Evolutionary conservation across 306 rosid species (phyloP), one percentile per base, ranked within the genome.

Genomic region (Lupinus albus): DNA sequence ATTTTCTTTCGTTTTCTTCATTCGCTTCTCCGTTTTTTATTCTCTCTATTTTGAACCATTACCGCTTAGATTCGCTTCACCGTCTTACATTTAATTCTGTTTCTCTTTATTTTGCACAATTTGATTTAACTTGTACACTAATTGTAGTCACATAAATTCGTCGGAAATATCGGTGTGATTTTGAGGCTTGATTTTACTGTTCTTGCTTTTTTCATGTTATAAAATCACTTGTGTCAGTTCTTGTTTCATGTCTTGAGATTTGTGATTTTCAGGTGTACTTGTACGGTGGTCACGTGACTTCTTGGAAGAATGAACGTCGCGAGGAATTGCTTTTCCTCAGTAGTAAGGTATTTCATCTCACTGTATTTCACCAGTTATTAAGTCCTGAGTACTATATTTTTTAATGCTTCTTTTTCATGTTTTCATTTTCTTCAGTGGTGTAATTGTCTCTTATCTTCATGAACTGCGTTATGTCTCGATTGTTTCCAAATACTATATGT

Each of bases 251-350:
- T 25, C 30, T 25, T 25, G 30, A 49, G 51, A 38, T 70, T 74
- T 51, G 6, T 33, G 38, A 25, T 25, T 33, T 33, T 66, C 86
- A 87, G 97, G 92, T 90, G 30, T 87, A 87, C 80, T 51, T 90
- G 49, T 90, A 84, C 70, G 97, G 97, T 14, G 89, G 66, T 64
- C 95, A 90, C 41, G 91, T 90, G 81, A 90, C 96, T 60, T 90
- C 96, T 30, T 90, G 97, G 97, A 90, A 90, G 80, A 87, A 90
- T 79, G 95, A 85, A 12, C 85, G 73, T 53, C 86, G 86, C 58
- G 90, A 87, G 81, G 97, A 90, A 70, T 71, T 90, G 78, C 87
- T 87, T 39, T 90, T 87, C 67, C 87, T 90, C 70, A 87, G 95
- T 50, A 82, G 72, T 41, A 82, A 85, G 95, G 95, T 87, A 61